These are phyloP conservation scores for Globisporangium megalacanthum DNA, from an alignment of 352 stramenopile species.

Conservation along the genomic window DNA sequence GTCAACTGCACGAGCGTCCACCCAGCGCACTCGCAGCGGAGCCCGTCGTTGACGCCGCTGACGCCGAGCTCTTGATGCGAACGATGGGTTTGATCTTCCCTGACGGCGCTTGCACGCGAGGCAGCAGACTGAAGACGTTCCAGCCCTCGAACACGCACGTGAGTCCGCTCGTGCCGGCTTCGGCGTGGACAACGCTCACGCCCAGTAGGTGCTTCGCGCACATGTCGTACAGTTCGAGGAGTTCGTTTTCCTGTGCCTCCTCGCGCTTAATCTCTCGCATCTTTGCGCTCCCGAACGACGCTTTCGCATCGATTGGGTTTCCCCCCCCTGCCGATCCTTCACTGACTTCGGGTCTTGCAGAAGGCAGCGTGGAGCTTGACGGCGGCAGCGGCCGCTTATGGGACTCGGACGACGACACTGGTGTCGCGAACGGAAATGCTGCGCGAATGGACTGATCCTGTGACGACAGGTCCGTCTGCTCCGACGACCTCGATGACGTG, in stretches of 20 bases:
- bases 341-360: not conserved
- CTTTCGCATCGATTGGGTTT: not conserved
- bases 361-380: not conserved
- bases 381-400: constrained; percentile 3
- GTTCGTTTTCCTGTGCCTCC: constrained; percentile 33
- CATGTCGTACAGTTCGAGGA: constrained; percentile 59
- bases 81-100: constrained; percentile 23
- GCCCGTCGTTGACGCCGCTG: constrained; percentile 8
- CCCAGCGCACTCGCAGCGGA: not conserved
- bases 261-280: constrained; percentile 17
- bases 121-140: constrained; percentile 60
- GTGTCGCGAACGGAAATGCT: constrained; percentile 18
- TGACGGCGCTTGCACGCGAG: constrained; percentile 24
- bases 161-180: constrained; percentile 62
- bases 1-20: not conserved
- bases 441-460: constrained; percentile 10
- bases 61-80: constrained; percentile 30
- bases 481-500: constrained; percentile 10
- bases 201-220: constrained; percentile 42
- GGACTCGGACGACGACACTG: constrained; percentile 14
- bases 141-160: constrained; percentile 53
- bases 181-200: constrained; percentile 40
- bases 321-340: no score
- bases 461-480: not conserved
- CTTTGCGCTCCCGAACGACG: constrained; percentile 2